These are phyloP conservation scores for Tripterygium wilfordii DNA, from an alignment of 177 flowering plant genomes.

Conservation along the genomic window DNA sequence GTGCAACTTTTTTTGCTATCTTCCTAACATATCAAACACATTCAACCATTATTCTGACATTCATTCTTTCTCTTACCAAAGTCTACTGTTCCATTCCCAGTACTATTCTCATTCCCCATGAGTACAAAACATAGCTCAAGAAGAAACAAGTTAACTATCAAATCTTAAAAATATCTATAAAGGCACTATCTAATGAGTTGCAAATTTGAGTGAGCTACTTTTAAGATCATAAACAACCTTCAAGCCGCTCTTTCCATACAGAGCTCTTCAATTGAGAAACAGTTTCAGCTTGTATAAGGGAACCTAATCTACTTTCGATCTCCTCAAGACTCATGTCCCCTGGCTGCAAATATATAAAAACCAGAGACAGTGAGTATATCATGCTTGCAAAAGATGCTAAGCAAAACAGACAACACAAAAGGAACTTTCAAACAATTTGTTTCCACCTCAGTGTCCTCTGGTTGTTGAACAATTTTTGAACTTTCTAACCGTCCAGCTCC, in stretches of 20 bases:
- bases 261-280: conserved; percentile 80
- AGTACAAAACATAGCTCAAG: no score
- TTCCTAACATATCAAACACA: no score
- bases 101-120: no score
- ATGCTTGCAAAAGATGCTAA: background rate
- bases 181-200: no score
- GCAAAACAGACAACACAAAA: background rate
- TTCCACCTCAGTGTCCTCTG: conserved; percentile 87
- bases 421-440: background rate
- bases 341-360: conserved; percentile 53
- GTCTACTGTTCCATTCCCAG: no score
- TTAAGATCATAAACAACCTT: conserved; percentile 64
- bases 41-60: no score
- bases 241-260: conserved; percentile 97
- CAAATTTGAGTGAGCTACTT: no score
- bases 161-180: no score
- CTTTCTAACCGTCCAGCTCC: conserved; percentile 48
- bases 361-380: background rate
- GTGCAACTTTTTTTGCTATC: no score
- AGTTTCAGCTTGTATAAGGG: conserved; percentile 63
- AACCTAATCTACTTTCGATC: conserved; percentile 83
- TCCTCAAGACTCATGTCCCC: conserved; percentile 96
- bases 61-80: no score
- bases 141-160: no score
- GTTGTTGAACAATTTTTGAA: conserved; percentile 43